A percentile compares a stretch with the other conserved stretches of the same genome.
phyloP scores from a whole-genome alignment of 768 basidiomycete species.

The Rhizopogon roseolus region DNA sequence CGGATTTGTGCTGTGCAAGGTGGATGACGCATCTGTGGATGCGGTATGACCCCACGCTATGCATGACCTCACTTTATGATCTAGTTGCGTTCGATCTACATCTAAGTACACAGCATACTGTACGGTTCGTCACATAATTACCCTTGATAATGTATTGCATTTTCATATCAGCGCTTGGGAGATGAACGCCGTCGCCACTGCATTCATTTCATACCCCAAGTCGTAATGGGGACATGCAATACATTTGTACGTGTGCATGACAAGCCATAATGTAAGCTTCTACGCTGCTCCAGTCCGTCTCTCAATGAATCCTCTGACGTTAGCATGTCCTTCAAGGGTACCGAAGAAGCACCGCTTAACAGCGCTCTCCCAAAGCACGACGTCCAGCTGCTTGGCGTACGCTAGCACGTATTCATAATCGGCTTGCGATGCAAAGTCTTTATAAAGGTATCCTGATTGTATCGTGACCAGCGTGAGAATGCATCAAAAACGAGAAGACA shows the following conservation, averaged over 20 bases:
- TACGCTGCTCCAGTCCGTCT: constrained; percentile 46
- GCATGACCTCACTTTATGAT: neutral
- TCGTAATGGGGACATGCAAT: neutral
- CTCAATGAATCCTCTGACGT: constrained; percentile 78
- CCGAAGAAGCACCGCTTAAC: constrained; percentile 79
- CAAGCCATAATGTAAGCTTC: neutral
- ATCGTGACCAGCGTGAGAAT: constrained; percentile 1
- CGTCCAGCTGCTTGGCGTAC: constrained; percentile 78
- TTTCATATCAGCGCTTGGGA: neutral
- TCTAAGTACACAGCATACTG: constrained; percentile 6
- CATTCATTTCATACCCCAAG: neutral
- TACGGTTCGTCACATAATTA: constrained; percentile 8
- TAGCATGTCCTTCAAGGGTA: constrained; percentile 69
- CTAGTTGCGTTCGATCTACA: constrained; percentile 8
- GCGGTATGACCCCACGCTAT: neutral
- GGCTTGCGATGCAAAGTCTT: constrained; percentile 76
- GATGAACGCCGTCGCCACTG: neutral
- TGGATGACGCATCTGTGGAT: constrained; percentile 13
- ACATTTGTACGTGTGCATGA: neutral
- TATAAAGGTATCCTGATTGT: constrained; percentile 79
- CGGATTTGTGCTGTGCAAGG: constrained; percentile 39
- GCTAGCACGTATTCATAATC: constrained; percentile 86
- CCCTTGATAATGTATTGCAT: neutral
- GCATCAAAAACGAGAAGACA: constrained; percentile 4
- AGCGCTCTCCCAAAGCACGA: constrained; percentile 80